Base-by-base conservation (phyloP, 164 flowering plant species). In the Magnolia officinalis region DNA sequence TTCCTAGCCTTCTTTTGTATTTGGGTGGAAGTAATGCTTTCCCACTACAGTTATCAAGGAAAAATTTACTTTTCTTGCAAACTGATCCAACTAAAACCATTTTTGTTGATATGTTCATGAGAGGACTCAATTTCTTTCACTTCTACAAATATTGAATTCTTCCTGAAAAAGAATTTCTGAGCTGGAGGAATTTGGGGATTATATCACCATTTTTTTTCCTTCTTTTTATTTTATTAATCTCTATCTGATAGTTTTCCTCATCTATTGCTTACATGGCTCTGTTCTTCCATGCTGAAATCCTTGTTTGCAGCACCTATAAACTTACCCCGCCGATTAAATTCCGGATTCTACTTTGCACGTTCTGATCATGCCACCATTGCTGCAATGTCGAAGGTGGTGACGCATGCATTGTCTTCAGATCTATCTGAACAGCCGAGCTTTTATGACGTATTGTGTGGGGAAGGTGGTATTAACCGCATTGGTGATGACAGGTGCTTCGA, bases 371-470 rank as follows among this genome's bases (percentile, higher is more conserved):
- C 81, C 31, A 96, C 97, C 26, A 90, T 92, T 77, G 82, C 87
- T 70, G 97, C 93, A n/a, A 73, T 96, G 88, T 92, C 88, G 79
- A 91, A 87, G 84, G 93, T 96, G 64, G 99, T 94, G 78, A 86
- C 84, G 85, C 99, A 96, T 82, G 99, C 99, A 31, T 83, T 90
- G 49, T 80, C 78, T 63, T 96, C 98, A 13, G 82, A 81, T 73
- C 84, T 91, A 58, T 96, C 99, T 0, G 99, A 96, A 82, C 99
- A 96, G 81, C 99, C 98, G 72, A 94, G 99, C 81, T 94, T 96
- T 82, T 96, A 96, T 73, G 97, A 94, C 78, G 87, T 89, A 50
- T 79, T 96, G 73, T 96, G 99, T 81, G 99, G 98, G 24, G 88
- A 84, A 82, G 87, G 88, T 37, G 98, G 99, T 4, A 75, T 82